These are phyloP conservation scores for Tricholoma sp. DNA, from an alignment of 768 basidiomycete genomes.

Conservation along the genomic window DNA sequence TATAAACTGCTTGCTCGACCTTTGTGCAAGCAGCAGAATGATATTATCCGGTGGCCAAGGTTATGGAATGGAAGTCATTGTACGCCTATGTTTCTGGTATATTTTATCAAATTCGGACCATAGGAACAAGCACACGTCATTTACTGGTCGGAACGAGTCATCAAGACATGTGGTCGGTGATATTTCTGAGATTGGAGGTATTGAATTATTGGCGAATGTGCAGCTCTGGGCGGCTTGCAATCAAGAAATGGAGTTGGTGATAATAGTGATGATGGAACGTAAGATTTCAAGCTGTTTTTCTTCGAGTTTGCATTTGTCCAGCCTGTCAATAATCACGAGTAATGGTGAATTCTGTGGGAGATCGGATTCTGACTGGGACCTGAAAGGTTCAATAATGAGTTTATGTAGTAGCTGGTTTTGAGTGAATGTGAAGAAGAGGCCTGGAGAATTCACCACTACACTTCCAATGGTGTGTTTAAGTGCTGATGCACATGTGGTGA, in stretches of 20 bases:
- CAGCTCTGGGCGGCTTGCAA: conserved; percentile 9
- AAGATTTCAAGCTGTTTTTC: too few relatives aligned
- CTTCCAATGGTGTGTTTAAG: too few relatives aligned
- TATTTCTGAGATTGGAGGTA: neutral
- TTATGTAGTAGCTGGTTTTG: too few relatives aligned
- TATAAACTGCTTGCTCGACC: conserved; percentile 3
- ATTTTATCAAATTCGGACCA: neutral
- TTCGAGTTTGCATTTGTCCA: too few relatives aligned
- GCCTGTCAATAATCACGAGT: too few relatives aligned
- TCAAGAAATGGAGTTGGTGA: neutral
- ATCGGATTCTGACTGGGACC: too few relatives aligned
- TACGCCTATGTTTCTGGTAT: neutral
- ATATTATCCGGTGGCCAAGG: neutral
- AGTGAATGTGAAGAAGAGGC: too few relatives aligned
- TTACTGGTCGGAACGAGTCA: neutral
- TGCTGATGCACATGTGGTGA: too few relatives aligned
- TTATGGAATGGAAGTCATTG: neutral
- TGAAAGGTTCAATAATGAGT: too few relatives aligned
- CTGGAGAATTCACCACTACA: too few relatives aligned
- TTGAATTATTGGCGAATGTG: conserved; percentile 3
- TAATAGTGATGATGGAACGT: too few relatives aligned
- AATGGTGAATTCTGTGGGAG: too few relatives aligned
- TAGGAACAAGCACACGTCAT: neutral
- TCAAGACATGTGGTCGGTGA: neutral
- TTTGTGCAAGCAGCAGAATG: neutral